Base-by-base conservation (phyloP, 148 eudicot genomes). In the Chenopodium album region DNA sequence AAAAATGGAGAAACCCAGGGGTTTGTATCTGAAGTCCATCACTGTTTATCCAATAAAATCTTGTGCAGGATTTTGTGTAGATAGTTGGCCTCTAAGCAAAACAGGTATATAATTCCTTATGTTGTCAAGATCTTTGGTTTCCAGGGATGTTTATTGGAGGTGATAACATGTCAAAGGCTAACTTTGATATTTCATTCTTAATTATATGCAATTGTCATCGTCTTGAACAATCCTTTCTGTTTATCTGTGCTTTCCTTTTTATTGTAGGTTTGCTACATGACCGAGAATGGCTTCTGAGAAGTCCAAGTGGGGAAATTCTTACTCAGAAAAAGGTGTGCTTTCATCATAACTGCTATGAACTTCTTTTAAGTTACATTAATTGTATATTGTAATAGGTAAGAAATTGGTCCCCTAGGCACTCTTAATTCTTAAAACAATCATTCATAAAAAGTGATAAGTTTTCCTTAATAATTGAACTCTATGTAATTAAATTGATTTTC, bases 231-330 rank as follows among this genome's bases (percentile, higher is more conserved):
- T 9, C 4, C 10, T 31, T 10, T 46, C 72, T 62, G 66, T 54
- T 56, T 14, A 71, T 31, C 32, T 77, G 59, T 34, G 17, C 6
- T 63, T 9, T 52, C 60, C 41, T 82, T 64, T 76, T 72, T 76
- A 80, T 81, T 82, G 81, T 88, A 96, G 99, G 99, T 73, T 89
- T 94, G 80, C 69, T 87, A 56, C 92, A 96, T 86, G 99, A 96
- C 88, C 91, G 99, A 66, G 97, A 94, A 82, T 96, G 98, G 98
- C 89, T 96, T 88, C 93, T 96, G 87, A 89, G 86, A 88, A 89
- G 90, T 89, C 85, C 85, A 54, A 89, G 78, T 81, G 99, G 98
- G 66, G 98, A 96, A 88, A 89, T 92, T 84, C 94, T 96, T 81
- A 94, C 98, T 50, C 99, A 96, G 70, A 94, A 96, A 84, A 96